Percentiles rank a stretch among this genome's conserved stretches.
Evolutionary conservation across 2,329 filamentous ascomycete genomes (phyloP).

Genomic region (Clonostachys rhizophaga): DNA sequence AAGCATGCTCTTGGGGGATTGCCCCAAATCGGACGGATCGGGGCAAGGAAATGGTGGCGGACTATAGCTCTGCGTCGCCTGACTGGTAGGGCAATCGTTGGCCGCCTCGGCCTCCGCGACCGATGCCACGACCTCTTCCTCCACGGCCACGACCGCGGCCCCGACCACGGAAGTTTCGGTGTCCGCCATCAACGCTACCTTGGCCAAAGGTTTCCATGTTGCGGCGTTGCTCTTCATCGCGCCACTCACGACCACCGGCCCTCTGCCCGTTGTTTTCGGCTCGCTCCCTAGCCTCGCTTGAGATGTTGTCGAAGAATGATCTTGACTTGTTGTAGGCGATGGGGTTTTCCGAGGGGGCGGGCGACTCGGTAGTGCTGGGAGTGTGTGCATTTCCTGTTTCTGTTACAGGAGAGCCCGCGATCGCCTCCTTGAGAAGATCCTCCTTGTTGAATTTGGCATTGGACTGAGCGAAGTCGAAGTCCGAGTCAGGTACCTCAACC

Average conservation of each 20-base stretch:
- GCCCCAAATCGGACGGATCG: too few relatives aligned
- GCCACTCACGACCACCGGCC: slow-evolving; percentile 80
- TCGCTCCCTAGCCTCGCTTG: slow-evolving; percentile 86
- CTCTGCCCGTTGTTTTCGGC: slow-evolving; percentile 65
- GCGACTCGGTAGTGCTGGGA: slow-evolving; percentile 23
- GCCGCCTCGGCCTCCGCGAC: slow-evolving; percentile 34
- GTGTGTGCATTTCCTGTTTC: slow-evolving; percentile 42
- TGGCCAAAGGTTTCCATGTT: slow-evolving; percentile 98
- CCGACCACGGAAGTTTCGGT: slow-evolving; percentile 73
- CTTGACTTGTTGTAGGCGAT: slow-evolving; percentile 76
- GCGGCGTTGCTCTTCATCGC: slow-evolving; percentile 87
- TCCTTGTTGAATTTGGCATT: slow-evolving; percentile 44
- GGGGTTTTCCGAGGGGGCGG: slow-evolving; percentile 35
- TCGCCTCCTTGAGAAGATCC: slow-evolving; percentile 77
- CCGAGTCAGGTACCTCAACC: slow-evolving; percentile 83
- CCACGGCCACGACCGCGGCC: slow-evolving; percentile 66
- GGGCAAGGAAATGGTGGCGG: too few relatives aligned
- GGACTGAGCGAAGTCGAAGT: slow-evolving; percentile 79
- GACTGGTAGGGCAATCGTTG: slow-evolving; percentile 22
- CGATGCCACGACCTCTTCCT: slow-evolving; percentile 28
- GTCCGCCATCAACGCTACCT: slow-evolving; percentile 82
- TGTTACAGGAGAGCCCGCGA: slow-evolving; percentile 66
- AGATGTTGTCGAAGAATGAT: slow-evolving; percentile 98
- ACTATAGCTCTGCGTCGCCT: slow-evolving; percentile 4
- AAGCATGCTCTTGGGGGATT: too few relatives aligned